Conservation (phyloP, 2,329 filamentous ascomycete genomes). For the Monosporascus sp. region DNA sequence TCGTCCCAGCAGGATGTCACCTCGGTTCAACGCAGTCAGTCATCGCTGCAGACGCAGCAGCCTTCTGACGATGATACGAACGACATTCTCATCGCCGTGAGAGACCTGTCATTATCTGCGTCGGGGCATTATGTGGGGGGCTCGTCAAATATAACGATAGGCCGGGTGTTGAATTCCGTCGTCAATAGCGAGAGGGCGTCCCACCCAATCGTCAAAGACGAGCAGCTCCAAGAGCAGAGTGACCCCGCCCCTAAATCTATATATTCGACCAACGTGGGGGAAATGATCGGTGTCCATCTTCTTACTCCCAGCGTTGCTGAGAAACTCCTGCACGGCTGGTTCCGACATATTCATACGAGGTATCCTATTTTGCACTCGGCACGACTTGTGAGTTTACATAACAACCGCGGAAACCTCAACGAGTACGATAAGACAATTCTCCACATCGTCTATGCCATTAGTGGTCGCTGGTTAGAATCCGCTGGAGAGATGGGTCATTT, state of each 20-base stretch:
- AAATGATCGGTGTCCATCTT: constrained; percentile 21
- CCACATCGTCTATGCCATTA: constrained; percentile 24
- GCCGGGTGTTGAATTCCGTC: constrained; percentile 25
- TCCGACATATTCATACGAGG: constrained; percentile 24
- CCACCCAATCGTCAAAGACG: constrained; percentile 8
- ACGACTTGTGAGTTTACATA: constrained; percentile 20
- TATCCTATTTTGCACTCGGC: constrained; percentile 22
- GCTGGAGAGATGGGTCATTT: constrained; percentile 26
- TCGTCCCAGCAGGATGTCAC: constrained; percentile 11
- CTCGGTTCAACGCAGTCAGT: constrained; percentile 2
- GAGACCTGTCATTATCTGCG: constrained; percentile 24
- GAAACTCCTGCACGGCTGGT: constrained; percentile 23
- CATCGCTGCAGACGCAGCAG: constrained; percentile 8
- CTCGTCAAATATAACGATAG: constrained; percentile 26
- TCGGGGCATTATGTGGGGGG: constrained; percentile 25
- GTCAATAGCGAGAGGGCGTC: constrained; percentile 20
- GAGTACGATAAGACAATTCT: constrained; percentile 22
- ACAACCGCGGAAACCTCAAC: constrained; percentile 20
- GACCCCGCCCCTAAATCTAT: constrained; percentile 25
- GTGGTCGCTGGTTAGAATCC: constrained; percentile 26
- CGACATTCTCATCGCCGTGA: constrained; percentile 23
- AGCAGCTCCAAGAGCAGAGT: constrained; percentile 13
- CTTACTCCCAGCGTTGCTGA: constrained; percentile 20
- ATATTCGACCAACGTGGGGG: constrained; percentile 16
- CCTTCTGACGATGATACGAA: constrained; percentile 22